A percentile compares a stretch with the other conserved stretches of the same genome.
These are phyloP conservation scores for Apiospora kogelbergensis DNA, from an alignment of 2,329 filamentous ascomycete genomes.

Conservation along the genomic window DNA sequence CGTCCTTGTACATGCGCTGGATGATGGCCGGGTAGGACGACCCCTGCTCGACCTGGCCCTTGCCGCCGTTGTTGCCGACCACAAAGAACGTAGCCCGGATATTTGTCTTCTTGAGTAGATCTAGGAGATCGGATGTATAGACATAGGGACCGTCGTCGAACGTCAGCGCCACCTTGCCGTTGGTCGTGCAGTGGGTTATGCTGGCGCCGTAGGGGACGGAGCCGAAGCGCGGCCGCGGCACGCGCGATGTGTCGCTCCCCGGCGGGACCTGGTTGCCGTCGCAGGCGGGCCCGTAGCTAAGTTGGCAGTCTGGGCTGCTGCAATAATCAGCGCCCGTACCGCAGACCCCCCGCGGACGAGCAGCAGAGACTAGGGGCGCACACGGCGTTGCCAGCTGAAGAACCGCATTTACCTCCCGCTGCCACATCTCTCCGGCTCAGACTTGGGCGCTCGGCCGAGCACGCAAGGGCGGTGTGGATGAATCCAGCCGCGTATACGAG, in stretches of 20 bases:
- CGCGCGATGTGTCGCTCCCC: not conserved
- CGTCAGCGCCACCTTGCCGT: constrained; percentile 22
- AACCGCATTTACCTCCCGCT: constrained; percentile 17
- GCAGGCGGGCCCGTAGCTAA: constrained; percentile 28
- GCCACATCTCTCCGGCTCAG: not conserved
- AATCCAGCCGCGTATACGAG: not conserved
- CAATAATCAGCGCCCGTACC: constrained; percentile 28
- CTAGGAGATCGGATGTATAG: constrained; percentile 19
- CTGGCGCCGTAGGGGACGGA: constrained; percentile 6
- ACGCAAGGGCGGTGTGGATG: not conserved
- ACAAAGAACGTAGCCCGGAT: constrained; percentile 25
- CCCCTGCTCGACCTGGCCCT: constrained; percentile 30
- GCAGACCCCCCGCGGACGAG: constrained; percentile 34
- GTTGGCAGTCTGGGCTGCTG: constrained; percentile 28
- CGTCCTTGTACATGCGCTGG: constrained; percentile 41
- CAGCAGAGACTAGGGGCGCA: constrained; percentile 26
- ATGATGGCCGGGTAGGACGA: constrained; percentile 36
- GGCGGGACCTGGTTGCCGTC: constrained; percentile 27
- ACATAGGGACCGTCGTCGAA: constrained; percentile 25
- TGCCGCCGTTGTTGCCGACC: constrained; percentile 42
- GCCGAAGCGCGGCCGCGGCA: not conserved
- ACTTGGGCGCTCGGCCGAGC: not conserved
- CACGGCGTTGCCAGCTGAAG: constrained; percentile 19
- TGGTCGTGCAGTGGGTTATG: constrained; percentile 12
- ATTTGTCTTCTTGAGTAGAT: constrained; percentile 16